These are phyloP conservation scores for Saccharomyces eubayanus DNA, from an alignment of 805 yeast genomes.

Conservation along the genomic window DNA sequence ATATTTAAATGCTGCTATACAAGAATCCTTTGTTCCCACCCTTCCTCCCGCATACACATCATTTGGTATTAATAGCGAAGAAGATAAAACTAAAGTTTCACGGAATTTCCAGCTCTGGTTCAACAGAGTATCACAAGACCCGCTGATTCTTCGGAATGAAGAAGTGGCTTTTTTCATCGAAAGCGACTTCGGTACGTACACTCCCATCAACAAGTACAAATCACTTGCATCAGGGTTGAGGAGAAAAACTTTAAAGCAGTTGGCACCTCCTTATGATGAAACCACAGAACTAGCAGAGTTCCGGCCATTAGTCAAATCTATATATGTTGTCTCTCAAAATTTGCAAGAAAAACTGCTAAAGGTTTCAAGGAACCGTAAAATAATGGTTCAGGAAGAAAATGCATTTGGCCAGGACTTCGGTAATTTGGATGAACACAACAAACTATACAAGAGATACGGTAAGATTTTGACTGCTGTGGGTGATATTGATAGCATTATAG, in stretches of 20 bases:
- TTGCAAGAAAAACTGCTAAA: slow-evolving; percentile 49
- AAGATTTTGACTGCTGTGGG: slow-evolving; percentile 63
- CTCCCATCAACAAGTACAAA: slow-evolving; percentile 44
- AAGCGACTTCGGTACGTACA: slow-evolving; percentile 52
- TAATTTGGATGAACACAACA: slow-evolving; percentile 21
- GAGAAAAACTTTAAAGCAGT: slow-evolving; percentile 84
- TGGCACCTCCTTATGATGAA: slow-evolving; percentile 87
- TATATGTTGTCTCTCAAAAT: slow-evolving; percentile 52
- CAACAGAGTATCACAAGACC: slow-evolving; percentile 60
- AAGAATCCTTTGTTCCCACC: slow-evolving; percentile 90
- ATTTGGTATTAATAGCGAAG: slow-evolving; percentile 78
- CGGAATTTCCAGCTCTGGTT: slow-evolving; percentile 78
- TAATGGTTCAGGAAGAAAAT: slow-evolving; percentile 49
- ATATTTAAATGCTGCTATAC: slow-evolving; percentile 69
- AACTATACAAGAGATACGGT: slow-evolving; percentile 69
- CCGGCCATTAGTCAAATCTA: slow-evolving; percentile 75
- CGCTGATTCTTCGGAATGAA: slow-evolving; percentile 76
- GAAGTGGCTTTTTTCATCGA: slow-evolving; percentile 81
- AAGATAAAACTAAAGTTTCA: slow-evolving; percentile 54
- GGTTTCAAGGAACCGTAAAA: slow-evolving; percentile 37
- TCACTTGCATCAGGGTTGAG: slow-evolving; percentile 78
- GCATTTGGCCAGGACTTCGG: slow-evolving; percentile 36
- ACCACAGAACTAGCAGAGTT: slow-evolving; percentile 71
- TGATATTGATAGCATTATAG: slow-evolving; percentile 65
- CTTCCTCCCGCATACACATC: slow-evolving; percentile 68